These are phyloP conservation scores for Kregervanrija pseudodelftensis DNA, from an alignment of 805 yeast genomes.

Conservation along the genomic window DNA sequence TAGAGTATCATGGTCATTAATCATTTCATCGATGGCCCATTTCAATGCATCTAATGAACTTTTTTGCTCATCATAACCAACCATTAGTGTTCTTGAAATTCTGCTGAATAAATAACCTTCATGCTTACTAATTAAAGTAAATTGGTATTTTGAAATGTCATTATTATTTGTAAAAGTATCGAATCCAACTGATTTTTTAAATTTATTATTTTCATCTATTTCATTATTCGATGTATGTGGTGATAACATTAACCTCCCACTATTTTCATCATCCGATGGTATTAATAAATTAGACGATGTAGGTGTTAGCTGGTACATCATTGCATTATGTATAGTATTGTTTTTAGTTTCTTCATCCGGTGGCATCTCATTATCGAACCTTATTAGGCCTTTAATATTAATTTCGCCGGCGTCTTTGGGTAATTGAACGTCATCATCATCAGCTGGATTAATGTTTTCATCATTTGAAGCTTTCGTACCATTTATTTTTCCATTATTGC, in stretches of 20 bases:
- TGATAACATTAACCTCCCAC: not conserved
- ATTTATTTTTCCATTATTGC: not conserved
- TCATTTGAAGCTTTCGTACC: not conserved
- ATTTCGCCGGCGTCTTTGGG: constrained; percentile 12
- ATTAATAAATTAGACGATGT: not conserved
- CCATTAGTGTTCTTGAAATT: constrained; percentile 35
- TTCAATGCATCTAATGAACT: constrained; percentile 36
- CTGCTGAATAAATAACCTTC: constrained; percentile 27
- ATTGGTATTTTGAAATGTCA: constrained; percentile 23
- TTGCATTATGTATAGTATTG: constrained; percentile 24
- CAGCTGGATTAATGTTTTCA: constrained; percentile 2
- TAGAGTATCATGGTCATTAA: constrained; percentile 39
- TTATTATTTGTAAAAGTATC: constrained; percentile 34
- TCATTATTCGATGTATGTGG: constrained; percentile 1
- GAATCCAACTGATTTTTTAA: constrained; percentile 31
- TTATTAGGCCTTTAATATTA: constrained; percentile 9
- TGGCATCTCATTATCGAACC: constrained; percentile 15
- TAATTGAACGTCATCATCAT: constrained; percentile 3
- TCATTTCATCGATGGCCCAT: constrained; percentile 39
- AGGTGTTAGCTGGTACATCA: constrained; percentile 18
- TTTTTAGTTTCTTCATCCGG: constrained; percentile 22
- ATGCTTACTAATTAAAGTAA: constrained; percentile 34
- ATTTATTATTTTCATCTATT: constrained; percentile 3
- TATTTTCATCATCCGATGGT: not conserved
- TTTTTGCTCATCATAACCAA: constrained; percentile 35